These are phyloP conservation scores for Aspergillus sp. DNA, from an alignment of 2,329 filamentous ascomycete genomes.

Conservation along the genomic window DNA sequence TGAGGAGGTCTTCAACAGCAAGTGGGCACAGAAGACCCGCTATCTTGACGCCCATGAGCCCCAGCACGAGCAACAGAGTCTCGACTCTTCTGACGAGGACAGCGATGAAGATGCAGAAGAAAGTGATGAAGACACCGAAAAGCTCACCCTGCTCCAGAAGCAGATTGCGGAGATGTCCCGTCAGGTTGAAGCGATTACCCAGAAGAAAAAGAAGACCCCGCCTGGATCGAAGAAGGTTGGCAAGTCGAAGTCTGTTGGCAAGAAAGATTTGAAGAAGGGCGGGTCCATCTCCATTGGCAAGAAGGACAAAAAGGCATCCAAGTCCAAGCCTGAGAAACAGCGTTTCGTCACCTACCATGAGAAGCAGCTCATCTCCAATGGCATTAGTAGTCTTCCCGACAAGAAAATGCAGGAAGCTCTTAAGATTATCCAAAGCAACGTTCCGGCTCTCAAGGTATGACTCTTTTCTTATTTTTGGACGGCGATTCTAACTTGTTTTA, in stretches of 20 bases:
- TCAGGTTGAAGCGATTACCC: conserved; percentile 49
- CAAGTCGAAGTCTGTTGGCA: conserved; percentile 17
- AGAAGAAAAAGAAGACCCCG: conserved; percentile 56
- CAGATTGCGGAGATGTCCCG: conserved; percentile 70
- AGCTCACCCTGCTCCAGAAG: conserved; percentile 60
- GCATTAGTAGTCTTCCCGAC: conserved; percentile 73
- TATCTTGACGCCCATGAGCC: conserved; percentile 74
- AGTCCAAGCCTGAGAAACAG: conserved; percentile 46
- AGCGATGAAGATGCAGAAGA: conserved; percentile 67
- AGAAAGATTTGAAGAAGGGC: conserved; percentile 35
- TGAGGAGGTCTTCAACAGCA: conserved; percentile 65
- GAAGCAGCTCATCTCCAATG: conserved; percentile 84
- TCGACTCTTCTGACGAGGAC: conserved; percentile 60
- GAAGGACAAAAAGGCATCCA: conserved; percentile 48
- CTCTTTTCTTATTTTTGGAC: neutral
- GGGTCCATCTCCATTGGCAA: conserved; percentile 42
- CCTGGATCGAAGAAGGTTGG: conserved; percentile 46
- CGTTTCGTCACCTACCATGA: conserved; percentile 67
- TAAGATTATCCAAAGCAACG: conserved; percentile 79
- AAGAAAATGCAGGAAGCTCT: conserved; percentile 74
- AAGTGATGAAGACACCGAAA: conserved; percentile 55
- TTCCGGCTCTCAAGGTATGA: conserved; percentile 60
- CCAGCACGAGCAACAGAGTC: conserved; percentile 57
- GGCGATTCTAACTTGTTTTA: conserved; percentile 6
- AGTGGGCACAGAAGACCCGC: conserved; percentile 71